Base-by-base conservation (phyloP, 2,329 filamentous ascomycete species). In the Pseudogymnoascus sp. region DNA sequence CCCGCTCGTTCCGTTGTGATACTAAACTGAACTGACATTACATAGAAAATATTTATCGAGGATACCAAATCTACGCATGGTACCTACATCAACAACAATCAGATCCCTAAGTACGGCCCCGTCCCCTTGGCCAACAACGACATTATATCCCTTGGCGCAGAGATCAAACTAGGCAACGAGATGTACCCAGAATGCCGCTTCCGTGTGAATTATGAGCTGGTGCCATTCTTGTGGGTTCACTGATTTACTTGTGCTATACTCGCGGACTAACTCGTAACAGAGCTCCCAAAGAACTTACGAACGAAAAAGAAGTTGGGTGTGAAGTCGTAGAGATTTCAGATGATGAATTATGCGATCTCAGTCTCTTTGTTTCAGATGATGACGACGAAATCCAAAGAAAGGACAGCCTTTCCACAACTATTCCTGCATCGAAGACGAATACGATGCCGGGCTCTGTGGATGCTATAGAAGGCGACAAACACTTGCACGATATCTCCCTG, bases 21-120 rank as follows among this genome's bases (percentile, higher is more conserved):
- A 11, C 41, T 39, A 58, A 52, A 45, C 35, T 66, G 72, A 64
- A 73, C 70, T 73, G 49, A 74, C 52, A 60, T 42, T 2, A 38
- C 61, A 11, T 60, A 67, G 70, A 77, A 68, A 55, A 72, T 85
- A 52, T 79, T 75, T 60, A 75, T 88, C 64, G 75, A 73, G 63
- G 85, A 88, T 68, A 74, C 75, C 16, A 78, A 77, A 35, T 87
- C 84, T 7, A 85, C 85, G 78, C 85, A 88, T 69, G 85, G 85
- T 33, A 87, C 84, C 16, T 78, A 72, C 63, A 65, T 87, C 58
- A 84, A 86, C 67, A 76, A 77, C 36, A 67, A 66, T 38, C 76
- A 74, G 39, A 69, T 84, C 25, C 62, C 65, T 14, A 66, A 63
- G 9, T 63, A 72, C 11, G 62, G 68, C 30, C 67, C 68, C 28